phyloP scores from a whole-genome alignment of 148 eudicot genomes.

The Nepenthes gracilis region DNA sequence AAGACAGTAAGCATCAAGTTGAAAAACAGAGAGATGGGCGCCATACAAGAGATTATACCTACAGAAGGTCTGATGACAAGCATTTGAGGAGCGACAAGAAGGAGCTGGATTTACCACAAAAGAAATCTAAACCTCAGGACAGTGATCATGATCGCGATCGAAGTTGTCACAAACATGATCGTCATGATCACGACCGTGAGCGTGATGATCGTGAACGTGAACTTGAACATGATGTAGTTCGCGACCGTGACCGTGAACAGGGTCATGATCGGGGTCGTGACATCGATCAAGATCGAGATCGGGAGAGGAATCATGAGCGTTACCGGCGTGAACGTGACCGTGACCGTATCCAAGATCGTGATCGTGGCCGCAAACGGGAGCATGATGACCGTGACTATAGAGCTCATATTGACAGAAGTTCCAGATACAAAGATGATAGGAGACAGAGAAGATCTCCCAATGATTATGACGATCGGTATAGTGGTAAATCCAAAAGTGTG shows the following conservation, averaged over 20 bases:
- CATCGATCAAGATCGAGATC: conserved; percentile 19
- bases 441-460: conserved; percentile 49
- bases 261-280: conserved; percentile 7
- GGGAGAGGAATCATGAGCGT: conserved; percentile 4
- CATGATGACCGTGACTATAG: conserved; percentile 16
- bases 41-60: conserved; percentile 30
- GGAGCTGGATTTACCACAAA: conserved; percentile 33
- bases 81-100: conserved; percentile 46
- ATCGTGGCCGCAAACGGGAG: conserved; percentile 9
- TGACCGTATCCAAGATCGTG: background rate
- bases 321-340: background rate
- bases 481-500: conserved; percentile 36
- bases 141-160: conserved; percentile 14
- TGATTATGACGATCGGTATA: conserved; percentile 50
- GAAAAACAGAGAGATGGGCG: conserved; percentile 49
- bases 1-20: conserved; percentile 17
- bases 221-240: conserved; percentile 29
- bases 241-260: conserved; percentile 14
- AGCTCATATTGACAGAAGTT: conserved; percentile 35
- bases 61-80: conserved; percentile 53
- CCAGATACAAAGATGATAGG: conserved; percentile 65
- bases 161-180: background rate
- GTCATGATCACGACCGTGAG: conserved; percentile 1
- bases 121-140: conserved; percentile 31
- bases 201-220: conserved; percentile 27